Evolutionary conservation across 352 stramenopile species (phyloP), one percentile per base, ranked within the genome.

Genomic region (Blastocystis sp.): DNA sequence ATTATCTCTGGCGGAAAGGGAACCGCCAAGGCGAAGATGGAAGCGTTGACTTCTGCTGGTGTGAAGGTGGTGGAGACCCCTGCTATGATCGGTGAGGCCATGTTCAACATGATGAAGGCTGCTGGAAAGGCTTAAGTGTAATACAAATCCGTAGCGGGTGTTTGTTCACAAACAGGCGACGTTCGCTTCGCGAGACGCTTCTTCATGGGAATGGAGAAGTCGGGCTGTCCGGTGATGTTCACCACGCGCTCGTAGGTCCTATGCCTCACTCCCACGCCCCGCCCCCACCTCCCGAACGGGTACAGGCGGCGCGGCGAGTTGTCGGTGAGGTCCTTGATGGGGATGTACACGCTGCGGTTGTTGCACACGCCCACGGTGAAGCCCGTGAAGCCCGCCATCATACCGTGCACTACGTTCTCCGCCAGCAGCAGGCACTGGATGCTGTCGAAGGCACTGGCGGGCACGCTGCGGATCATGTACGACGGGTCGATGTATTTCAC

Each of bases 1-100:
- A 99, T 99, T 90, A 96, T 99, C 87, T 96, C 95, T 76, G 97
- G 97, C 74, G 97, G 97, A 89, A 98, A 98, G 92, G 97, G 97
- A 88, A 98, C 95, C 76, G 97, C 97, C 68, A 93, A 95, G 62
- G 95, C 95, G 88, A 99, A 99, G 93, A 98, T 99, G 90, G 94
- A 91, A 28, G 96, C 96, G 43, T 91, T 99, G 74, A 84, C 59
- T 74, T 92, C 90, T 60, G 96, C 95, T 63, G 97, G 97, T 63
- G 95, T 98, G 84, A 91, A 96, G 71, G 94, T 99, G 87, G 98
- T 95, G 71, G 92, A 96, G 91, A 98, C 94, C 89, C 97, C 97
- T 62, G 95, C 96, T 63, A 93, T 96, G 91, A 92, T 99, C 68
- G 97, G 97, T 80, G 92, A 91, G 74, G 98, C 95, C 82, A 98